phyloP scores from a whole-genome alignment of 2,329 filamentous ascomycete genomes.

The Arthrobotrys megalospora region DNA sequence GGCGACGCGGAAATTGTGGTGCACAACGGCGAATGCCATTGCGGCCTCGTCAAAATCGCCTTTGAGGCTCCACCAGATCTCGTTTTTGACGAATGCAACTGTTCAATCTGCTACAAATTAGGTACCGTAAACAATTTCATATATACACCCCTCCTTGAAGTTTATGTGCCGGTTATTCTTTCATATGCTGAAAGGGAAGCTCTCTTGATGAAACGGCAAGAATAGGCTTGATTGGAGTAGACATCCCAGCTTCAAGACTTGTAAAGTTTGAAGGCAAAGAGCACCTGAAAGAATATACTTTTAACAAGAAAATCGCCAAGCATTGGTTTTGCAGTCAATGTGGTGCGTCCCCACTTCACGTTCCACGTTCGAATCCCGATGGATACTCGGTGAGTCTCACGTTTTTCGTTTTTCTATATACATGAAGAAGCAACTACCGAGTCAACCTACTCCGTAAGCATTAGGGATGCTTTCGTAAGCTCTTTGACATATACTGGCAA shows the following conservation, averaged over 20 bases:
- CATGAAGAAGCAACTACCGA: slow-evolving; percentile 12
- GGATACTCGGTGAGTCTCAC: slow-evolving; percentile 55
- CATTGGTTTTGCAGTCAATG: slow-evolving; percentile 43
- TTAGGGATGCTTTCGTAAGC: slow-evolving; percentile 49
- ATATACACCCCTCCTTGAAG: slow-evolving; percentile 28
- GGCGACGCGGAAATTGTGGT: slow-evolving; percentile 38
- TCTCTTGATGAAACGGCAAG: slow-evolving; percentile 38
- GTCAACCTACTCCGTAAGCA: slow-evolving; percentile 13
- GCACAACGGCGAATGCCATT: slow-evolving; percentile 58
- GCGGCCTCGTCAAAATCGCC: slow-evolving; percentile 57
- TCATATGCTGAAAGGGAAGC: slow-evolving; percentile 9
- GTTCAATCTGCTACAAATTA: slow-evolving; percentile 61
- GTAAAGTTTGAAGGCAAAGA: slow-evolving; percentile 60
- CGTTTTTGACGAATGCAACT: slow-evolving; percentile 57
- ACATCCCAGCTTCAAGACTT: slow-evolving; percentile 59
- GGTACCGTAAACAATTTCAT: slow-evolving; percentile 54
- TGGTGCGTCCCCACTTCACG: slow-evolving; percentile 52
- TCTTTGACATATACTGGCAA: slow-evolving; percentile 15
- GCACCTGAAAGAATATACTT: slow-evolving; percentile 53
- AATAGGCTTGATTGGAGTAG: slow-evolving; percentile 60
- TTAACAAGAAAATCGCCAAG: slow-evolving; percentile 59
- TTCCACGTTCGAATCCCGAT: slow-evolving; percentile 54
- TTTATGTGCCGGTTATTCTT: slow-evolving; percentile 35
- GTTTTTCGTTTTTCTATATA: neutral
- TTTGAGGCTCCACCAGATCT: slow-evolving; percentile 57